Percentiles rank a stretch among this genome's conserved stretches.
Conservation (phyloP, 495 filamentous ascomycete species). For the Aspergillus bridgeri region DNA sequence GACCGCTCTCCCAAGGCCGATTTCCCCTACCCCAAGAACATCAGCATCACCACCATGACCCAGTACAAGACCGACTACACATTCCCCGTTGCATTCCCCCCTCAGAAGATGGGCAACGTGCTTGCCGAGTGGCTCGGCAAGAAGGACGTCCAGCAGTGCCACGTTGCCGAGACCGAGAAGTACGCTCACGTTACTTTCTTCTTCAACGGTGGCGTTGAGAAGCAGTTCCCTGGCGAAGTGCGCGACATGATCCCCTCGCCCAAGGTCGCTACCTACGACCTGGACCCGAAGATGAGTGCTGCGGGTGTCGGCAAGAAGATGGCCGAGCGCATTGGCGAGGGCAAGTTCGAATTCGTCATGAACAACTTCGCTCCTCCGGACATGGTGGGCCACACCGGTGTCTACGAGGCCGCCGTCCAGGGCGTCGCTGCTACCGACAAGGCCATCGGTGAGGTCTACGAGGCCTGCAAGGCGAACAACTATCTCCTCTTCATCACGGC, state of each 20-base stretch:
- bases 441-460: conserved; percentile 87
- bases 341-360: conserved; percentile 92
- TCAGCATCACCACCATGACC: conserved; percentile 94
- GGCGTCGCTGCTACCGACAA: conserved; percentile 83
- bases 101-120: conserved; percentile 94
- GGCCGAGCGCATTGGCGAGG: conserved; percentile 72
- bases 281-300: conserved; percentile 94
- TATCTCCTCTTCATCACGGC: conserved; percentile 93
- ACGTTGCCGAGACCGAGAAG: conserved; percentile 98
- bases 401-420: conserved; percentile 91
- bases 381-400: conserved; percentile 98
- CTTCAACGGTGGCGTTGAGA: conserved; percentile 98
- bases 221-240: conserved; percentile 86
- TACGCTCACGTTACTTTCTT: conserved; percentile 99
- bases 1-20: conserved; percentile 87
- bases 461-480: conserved; percentile 86
- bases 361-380: conserved; percentile 99
- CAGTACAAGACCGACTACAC: conserved; percentile 96
- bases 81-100: conserved; percentile 89
- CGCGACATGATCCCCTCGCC: conserved; percentile 73
- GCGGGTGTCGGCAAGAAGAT: conserved; percentile 83
- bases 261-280: conserved; percentile 91
- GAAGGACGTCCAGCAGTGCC: conserved; percentile 83
- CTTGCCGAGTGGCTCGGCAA: conserved; percentile 92
- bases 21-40: conserved; percentile 91